A percentile compares a stretch with the other conserved stretches of the same genome.
Conservation (phyloP, 805 yeast genomes). For the Pichia nakasei region DNA sequence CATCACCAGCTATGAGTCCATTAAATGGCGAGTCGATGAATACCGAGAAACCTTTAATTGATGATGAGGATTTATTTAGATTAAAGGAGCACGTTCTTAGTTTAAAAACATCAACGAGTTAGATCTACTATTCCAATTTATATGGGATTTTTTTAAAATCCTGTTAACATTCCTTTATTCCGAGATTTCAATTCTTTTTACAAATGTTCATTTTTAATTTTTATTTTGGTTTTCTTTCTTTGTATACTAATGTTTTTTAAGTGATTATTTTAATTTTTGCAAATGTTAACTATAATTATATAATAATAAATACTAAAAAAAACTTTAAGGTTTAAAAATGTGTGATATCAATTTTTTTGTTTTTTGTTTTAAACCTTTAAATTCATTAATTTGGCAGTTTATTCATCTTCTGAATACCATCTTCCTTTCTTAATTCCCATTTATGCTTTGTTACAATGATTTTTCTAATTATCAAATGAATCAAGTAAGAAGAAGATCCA, state of each 20-base stretch:
- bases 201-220: too few relatives aligned
- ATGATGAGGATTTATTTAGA: conserved; percentile 24
- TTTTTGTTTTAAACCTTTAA: not conserved
- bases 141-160: not conserved
- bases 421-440: conserved; percentile 23
- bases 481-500: conserved; percentile 70
- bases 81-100: conserved; percentile 24
- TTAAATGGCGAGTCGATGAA: not conserved
- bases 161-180: not conserved
- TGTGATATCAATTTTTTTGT: not conserved
- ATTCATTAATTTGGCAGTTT: not conserved
- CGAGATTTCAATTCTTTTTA: too few relatives aligned
- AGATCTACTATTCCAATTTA: not conserved
- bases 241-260: not conserved
- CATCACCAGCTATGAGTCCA: not conserved
- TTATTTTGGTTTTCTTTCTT: too few relatives aligned
- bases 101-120: conserved; percentile 19
- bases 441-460: conserved; percentile 25
- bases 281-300: too few relatives aligned
- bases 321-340: not conserved
- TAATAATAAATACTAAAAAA: too few relatives aligned
- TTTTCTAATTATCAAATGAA: conserved; percentile 30
- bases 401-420: conserved; percentile 11
- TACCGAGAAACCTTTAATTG: conserved; percentile 6
- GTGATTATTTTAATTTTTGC: too few relatives aligned